phyloP scores from a whole-genome alignment of 1,139 yeast species.

The Sugiyamaella xylanicola region DNA sequence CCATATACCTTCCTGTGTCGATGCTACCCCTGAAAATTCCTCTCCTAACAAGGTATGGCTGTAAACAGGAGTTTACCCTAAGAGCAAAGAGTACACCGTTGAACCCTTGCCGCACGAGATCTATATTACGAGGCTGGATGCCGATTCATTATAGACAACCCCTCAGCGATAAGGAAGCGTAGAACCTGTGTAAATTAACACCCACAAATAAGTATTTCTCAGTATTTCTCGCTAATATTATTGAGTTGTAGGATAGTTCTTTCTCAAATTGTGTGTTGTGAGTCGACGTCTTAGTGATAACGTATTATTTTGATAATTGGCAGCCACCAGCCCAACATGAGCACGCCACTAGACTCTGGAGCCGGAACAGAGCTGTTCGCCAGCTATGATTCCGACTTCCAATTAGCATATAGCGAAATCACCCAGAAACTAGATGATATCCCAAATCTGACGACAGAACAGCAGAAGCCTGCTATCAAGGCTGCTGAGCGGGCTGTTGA shows the following conservation, averaged over 20 bases:
- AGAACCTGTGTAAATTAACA: neutral
- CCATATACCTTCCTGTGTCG: no score
- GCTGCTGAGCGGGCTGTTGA: slow-evolving; percentile 71
- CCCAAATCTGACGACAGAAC: slow-evolving; percentile 50
- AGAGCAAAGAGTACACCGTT: no score
- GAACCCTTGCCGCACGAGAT: neutral
- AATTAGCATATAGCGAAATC: slow-evolving; percentile 70
- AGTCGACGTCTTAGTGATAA: no score
- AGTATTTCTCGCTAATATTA: no score
- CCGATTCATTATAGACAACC: neutral
- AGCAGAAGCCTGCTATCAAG: slow-evolving; percentile 38
- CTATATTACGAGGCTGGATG: slow-evolving; percentile 1
- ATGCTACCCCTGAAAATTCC: neutral
- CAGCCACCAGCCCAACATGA: neutral
- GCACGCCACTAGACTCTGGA: slow-evolving; percentile 18
- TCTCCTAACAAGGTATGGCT: no score
- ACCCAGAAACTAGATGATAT: slow-evolving; percentile 63
- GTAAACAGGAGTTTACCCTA: no score
- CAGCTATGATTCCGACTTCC: slow-evolving; percentile 74
- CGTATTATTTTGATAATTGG: neutral
- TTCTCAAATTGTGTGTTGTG: no score
- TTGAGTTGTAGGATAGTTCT: no score
- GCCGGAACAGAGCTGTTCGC: slow-evolving; percentile 54
- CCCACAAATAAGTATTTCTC: no score
- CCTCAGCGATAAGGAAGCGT: neutral